Evolutionary conservation across 495 filamentous ascomycete genomes (phyloP).

Genomic region (Copromyces sp.): DNA sequence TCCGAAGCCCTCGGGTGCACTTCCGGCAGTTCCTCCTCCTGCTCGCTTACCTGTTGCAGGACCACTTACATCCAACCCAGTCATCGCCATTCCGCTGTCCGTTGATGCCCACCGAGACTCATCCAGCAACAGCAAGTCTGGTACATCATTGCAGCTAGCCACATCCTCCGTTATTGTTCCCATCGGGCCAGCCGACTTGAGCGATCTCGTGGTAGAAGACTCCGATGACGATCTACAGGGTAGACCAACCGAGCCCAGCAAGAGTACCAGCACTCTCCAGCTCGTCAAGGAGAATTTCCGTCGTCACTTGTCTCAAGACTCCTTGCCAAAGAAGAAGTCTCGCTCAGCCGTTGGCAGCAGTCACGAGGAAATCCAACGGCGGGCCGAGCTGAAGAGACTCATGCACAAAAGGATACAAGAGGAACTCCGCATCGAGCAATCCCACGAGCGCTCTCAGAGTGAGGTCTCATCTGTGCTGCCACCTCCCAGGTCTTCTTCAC

Average conservation of each 20-base stretch:
- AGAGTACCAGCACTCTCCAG: slow-evolving; percentile 27
- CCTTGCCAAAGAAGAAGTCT: slow-evolving; percentile 26
- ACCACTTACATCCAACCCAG: slow-evolving; percentile 15
- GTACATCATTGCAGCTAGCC: slow-evolving; percentile 5
- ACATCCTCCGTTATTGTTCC: slow-evolving; percentile 4
- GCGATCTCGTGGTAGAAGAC: slow-evolving; percentile 31
- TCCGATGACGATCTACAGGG: slow-evolving; percentile 23
- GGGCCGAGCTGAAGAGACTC: slow-evolving; percentile 40
- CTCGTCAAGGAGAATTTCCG: slow-evolving; percentile 31
- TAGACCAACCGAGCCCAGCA: slow-evolving; percentile 10
- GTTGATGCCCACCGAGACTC: neutral
- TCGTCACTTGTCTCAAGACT: slow-evolving; percentile 38
- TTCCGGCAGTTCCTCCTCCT: slow-evolving; percentile 13
- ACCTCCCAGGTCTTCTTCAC: slow-evolving; percentile 1
- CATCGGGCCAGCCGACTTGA: slow-evolving; percentile 14
- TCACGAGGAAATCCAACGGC: slow-evolving; percentile 38
- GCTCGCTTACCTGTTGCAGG: slow-evolving; percentile 12
- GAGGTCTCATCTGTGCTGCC: slow-evolving; percentile 1
- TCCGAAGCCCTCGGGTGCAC: slow-evolving; percentile 8
- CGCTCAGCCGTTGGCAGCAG: slow-evolving; percentile 32
- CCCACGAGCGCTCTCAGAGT: slow-evolving; percentile 8
- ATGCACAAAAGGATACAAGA: slow-evolving; percentile 43
- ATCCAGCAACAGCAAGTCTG: slow-evolving; percentile 1
- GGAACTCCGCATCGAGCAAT: slow-evolving; percentile 35
- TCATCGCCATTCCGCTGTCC: neutral